Percentiles rank a stretch among this genome's conserved stretches.
Evolutionary conservation across 805 yeast species (phyloP).

Genomic region (Saccharomycopsis sp.): DNA sequence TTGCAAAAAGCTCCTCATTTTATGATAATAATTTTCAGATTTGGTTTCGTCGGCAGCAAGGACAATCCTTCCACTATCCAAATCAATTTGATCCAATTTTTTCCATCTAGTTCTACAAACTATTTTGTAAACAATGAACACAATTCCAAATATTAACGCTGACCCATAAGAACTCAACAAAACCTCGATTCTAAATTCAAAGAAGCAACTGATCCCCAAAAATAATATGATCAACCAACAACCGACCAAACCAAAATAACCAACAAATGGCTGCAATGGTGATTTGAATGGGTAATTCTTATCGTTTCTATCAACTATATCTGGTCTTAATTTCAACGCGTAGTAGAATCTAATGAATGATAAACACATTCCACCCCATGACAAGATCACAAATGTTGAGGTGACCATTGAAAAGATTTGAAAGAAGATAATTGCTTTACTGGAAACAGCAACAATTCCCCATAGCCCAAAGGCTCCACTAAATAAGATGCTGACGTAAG

Average conservation of each 20-base stretch:
- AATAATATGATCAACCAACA: slow-evolving; percentile 43
- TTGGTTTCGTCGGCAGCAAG: no score
- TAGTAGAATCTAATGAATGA: slow-evolving; percentile 58
- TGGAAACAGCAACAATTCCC: slow-evolving; percentile 53
- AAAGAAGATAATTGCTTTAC: slow-evolving; percentile 54
- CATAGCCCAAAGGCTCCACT: slow-evolving; percentile 55
- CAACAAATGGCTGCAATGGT: slow-evolving; percentile 63
- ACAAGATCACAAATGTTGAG: slow-evolving; percentile 68
- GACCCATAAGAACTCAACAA: slow-evolving; percentile 64
- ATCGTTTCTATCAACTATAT: slow-evolving; percentile 56
- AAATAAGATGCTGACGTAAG: slow-evolving; percentile 59
- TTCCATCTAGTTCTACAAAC: slow-evolving; percentile 57
- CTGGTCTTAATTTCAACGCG: slow-evolving; percentile 55
- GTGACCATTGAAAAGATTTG: slow-evolving; percentile 60
- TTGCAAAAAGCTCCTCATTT: no score
- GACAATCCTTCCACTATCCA: slow-evolving; percentile 78
- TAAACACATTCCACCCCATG: slow-evolving; percentile 70
- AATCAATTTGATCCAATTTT: slow-evolving; percentile 65
- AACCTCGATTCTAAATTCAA: slow-evolving; percentile 53
- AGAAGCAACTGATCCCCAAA: slow-evolving; percentile 58
- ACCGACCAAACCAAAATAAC: slow-evolving; percentile 54
- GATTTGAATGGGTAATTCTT: slow-evolving; percentile 61
- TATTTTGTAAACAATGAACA: slow-evolving; percentile 49
- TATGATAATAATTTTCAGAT: no score
- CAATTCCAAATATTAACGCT: slow-evolving; percentile 41